Percentiles rank a stretch among this genome's conserved stretches.
Evolutionary conservation across 2,329 filamentous ascomycete species (phyloP).

Genomic region (Phialophora chinensis): DNA sequence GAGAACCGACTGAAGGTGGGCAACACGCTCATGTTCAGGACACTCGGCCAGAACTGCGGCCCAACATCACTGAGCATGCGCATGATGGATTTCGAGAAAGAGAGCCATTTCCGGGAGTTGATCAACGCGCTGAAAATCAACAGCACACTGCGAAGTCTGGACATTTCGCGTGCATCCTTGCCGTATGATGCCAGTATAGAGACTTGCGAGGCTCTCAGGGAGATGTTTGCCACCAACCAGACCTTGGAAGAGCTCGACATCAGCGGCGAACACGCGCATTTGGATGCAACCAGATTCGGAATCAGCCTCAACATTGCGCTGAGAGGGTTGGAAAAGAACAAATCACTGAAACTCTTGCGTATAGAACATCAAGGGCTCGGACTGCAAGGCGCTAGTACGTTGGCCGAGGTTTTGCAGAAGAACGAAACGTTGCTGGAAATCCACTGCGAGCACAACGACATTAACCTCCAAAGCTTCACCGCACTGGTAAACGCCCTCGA

Average conservation of each 20-base stretch:
- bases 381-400: conserved; percentile 70
- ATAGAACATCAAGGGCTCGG: conserved; percentile 74
- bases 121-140: conserved; percentile 68
- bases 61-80: conserved; percentile 70
- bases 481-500: conserved; percentile 71
- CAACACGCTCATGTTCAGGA: conserved; percentile 51
- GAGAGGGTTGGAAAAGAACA: conserved; percentile 68
- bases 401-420: conserved; percentile 70
- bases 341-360: conserved; percentile 64
- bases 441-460: conserved; percentile 73
- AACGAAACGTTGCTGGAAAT: conserved; percentile 69
- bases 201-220: conserved; percentile 67
- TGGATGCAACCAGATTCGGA: conserved; percentile 73
- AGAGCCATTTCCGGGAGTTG: conserved; percentile 67
- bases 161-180: conserved; percentile 73
- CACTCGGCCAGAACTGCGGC: conserved; percentile 59
- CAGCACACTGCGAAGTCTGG: conserved; percentile 66
- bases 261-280: conserved; percentile 71
- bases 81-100: conserved; percentile 71
- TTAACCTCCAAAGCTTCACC: conserved; percentile 67
- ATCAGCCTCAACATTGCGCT: conserved; percentile 71
- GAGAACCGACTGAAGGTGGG: conserved; percentile 60
- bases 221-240: conserved; percentile 71
- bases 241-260: conserved; percentile 71
- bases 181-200: conserved; percentile 72